Conservation (phyloP, 768 basidiomycete genomes). For the Mrakia blollopis region DNA sequence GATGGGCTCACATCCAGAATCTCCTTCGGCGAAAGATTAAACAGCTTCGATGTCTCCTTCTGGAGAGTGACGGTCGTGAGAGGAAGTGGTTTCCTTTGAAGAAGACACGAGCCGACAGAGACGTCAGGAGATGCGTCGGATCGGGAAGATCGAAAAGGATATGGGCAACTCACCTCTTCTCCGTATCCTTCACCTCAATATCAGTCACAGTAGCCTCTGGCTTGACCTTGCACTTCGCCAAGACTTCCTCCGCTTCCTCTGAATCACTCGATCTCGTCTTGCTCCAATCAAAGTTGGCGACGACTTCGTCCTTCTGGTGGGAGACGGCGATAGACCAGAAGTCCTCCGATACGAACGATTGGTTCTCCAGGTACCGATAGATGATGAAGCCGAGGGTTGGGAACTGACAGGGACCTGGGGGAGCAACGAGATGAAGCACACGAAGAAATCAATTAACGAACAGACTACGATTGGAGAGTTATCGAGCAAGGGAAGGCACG, state of each 20-base stretch:
- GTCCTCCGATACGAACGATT: slow-evolving; percentile 74
- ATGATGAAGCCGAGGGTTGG: slow-evolving; percentile 97
- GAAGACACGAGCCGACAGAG: no score
- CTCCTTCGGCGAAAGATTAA: slow-evolving; percentile 82
- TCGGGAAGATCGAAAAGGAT: neutral
- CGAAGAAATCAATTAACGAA: neutral
- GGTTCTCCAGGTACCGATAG: slow-evolving; percentile 78
- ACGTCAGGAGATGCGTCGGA: no score
- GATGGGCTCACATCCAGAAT: slow-evolving; percentile 67
- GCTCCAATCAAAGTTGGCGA: slow-evolving; percentile 75
- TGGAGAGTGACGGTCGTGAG: slow-evolving; percentile 96
- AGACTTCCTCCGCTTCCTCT: slow-evolving; percentile 61
- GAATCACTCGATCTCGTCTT: slow-evolving; percentile 78
- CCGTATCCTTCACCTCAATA: slow-evolving; percentile 77
- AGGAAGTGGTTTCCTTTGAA: slow-evolving; percentile 82
- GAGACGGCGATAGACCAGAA: slow-evolving; percentile 94
- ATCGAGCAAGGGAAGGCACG: neutral
- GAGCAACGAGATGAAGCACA: neutral
- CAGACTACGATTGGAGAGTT: no score
- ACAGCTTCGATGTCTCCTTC: slow-evolving; percentile 85
- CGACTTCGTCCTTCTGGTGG: slow-evolving; percentile 52
- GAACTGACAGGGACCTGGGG: slow-evolving; percentile 89
- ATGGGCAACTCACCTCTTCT: slow-evolving; percentile 73
- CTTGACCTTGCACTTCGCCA: slow-evolving; percentile 61
- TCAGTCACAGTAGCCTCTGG: slow-evolving; percentile 67